A percentile compares a stretch with the other conserved stretches of the same genome.
These are phyloP conservation scores for Huntiella decipiens DNA, from an alignment of 2,329 filamentous ascomycete genomes.

Conservation along the genomic window DNA sequence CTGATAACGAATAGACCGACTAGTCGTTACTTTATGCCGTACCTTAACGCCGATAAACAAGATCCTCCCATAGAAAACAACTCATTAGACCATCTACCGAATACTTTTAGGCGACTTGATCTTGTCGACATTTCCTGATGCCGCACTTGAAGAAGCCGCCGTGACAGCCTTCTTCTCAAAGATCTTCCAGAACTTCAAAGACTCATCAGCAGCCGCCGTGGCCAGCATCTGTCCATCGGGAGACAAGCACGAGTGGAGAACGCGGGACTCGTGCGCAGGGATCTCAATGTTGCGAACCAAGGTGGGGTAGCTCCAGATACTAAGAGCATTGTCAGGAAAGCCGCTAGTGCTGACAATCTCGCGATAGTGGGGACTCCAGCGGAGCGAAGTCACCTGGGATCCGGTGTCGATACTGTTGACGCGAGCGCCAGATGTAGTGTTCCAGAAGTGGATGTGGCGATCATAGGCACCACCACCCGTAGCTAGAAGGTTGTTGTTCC, in stretches of 20 bases:
- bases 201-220: constrained; percentile 88
- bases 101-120: constrained; percentile 83
- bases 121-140: constrained; percentile 64
- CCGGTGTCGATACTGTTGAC: constrained; percentile 99
- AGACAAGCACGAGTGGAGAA: constrained; percentile 90
- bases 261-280: constrained; percentile 87
- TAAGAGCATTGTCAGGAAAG: constrained; percentile 97
- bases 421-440: constrained; percentile 88
- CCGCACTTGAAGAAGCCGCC: constrained; percentile 43
- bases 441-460: constrained; percentile 99
- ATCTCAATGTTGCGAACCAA: constrained; percentile 96
- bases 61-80: neutral
- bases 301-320: constrained; percentile 97
- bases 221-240: constrained; percentile 96
- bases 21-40: neutral
- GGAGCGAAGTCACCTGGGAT: constrained; percentile 86
- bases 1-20: no score
- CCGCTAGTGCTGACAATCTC: constrained; percentile 96
- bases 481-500: constrained; percentile 92
- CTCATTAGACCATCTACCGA: constrained; percentile 32
- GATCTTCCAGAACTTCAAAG: constrained; percentile 98
- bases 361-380: constrained; percentile 93
- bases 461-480: constrained; percentile 94
- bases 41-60: neutral
- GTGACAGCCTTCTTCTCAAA: constrained; percentile 93